Evolutionary conservation across 768 basidiomycete genomes (phyloP).

Genomic region (Zangia roseola): DNA sequence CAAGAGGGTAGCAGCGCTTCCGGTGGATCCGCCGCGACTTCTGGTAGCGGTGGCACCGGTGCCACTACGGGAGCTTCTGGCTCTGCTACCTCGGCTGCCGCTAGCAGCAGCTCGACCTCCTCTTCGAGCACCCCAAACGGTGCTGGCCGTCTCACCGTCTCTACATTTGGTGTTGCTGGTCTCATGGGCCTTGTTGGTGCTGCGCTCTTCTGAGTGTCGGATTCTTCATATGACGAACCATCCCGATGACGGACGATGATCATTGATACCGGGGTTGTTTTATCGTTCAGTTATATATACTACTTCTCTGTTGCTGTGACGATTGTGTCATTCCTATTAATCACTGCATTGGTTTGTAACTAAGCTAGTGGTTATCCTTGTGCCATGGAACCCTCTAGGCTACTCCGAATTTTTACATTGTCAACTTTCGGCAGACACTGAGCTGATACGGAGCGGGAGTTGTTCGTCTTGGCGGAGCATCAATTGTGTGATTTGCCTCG

Average conservation of each 20-base stretch:
- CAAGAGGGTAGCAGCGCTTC: constrained; percentile 12
- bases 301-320: constrained; percentile 14
- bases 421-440: no score
- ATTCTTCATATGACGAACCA: constrained; percentile 6
- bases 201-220: constrained; percentile 40
- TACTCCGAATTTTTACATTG: no score
- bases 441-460: no score
- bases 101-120: constrained; percentile 19
- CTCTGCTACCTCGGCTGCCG: constrained; percentile 15
- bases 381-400: no score
- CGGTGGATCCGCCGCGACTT: no score
- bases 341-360: constrained; percentile 21
- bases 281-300: constrained; percentile 14
- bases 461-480: no score
- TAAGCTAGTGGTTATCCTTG: neutral
- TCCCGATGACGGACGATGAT: constrained; percentile 15
- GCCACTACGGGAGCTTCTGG: no score
- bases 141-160: constrained; percentile 29
- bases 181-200: constrained; percentile 52
- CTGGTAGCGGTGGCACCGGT: no score
- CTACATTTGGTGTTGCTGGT: constrained; percentile 45
- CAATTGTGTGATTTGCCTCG: no score
- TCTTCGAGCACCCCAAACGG: constrained; percentile 31
- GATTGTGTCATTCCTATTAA: constrained; percentile 4
- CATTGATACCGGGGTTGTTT: constrained; percentile 11